These are phyloP conservation scores for Neurospora sp. DNA, from an alignment of 2,329 filamentous ascomycete genomes.

Conservation along the genomic window DNA sequence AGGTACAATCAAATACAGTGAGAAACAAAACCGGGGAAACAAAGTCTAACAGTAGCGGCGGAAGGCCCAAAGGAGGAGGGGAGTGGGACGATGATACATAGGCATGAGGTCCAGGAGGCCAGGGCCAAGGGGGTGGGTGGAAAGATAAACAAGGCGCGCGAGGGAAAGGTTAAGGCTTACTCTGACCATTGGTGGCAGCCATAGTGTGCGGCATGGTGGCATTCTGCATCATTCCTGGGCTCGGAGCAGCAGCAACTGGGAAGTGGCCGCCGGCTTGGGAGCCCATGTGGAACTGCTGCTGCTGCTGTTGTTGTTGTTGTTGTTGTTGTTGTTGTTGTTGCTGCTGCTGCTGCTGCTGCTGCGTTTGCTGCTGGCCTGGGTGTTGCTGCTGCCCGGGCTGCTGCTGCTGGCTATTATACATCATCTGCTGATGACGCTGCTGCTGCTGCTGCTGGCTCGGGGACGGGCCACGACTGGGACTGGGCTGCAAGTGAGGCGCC, in stretches of 20 bases:
- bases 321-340: constrained; percentile 32
- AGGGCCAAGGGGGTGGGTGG: constrained; percentile 7
- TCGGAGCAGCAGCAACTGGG: constrained; percentile 35
- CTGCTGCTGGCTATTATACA: constrained; percentile 47
- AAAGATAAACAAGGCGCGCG: constrained; percentile 14
- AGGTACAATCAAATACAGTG: not conserved
- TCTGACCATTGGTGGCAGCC: constrained; percentile 45
- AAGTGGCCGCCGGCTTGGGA: constrained; percentile 34
- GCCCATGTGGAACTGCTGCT: constrained; percentile 37
- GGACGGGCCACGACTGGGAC: constrained; percentile 13
- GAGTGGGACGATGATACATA: constrained; percentile 7
- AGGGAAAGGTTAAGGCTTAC: constrained; percentile 34
- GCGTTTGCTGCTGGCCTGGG: constrained; percentile 33
- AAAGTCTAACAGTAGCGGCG: constrained; percentile 2
- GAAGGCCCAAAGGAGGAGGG: constrained; percentile 1
- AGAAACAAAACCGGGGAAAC: not conserved
- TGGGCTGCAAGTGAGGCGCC: constrained; percentile 32
- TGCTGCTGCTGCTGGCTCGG: constrained; percentile 11
- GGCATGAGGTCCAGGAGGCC: constrained; percentile 5
- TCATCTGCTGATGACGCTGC: constrained; percentile 33
- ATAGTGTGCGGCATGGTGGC: constrained; percentile 45
- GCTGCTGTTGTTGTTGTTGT: constrained; percentile 25
- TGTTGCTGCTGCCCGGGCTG: constrained; percentile 35
- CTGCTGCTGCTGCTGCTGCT: constrained; percentile 32
- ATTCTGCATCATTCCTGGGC: constrained; percentile 49